Base-by-base conservation (phyloP, 2,329 filamentous ascomycete species). In the Simplicillium sp. region DNA sequence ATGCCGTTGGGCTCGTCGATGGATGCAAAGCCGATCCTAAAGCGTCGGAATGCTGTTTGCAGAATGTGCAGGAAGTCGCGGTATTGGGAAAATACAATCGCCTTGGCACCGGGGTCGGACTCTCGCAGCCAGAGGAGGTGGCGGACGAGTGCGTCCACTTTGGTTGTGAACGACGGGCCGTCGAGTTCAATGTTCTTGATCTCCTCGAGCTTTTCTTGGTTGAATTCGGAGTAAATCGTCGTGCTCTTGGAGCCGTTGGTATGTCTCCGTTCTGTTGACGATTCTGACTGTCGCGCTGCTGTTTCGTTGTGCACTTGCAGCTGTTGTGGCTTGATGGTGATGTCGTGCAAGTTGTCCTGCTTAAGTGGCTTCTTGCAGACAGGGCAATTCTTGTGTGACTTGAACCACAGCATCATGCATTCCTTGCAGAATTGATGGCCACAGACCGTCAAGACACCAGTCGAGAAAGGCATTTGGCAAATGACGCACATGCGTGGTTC, bases 401-500 rank as follows among this genome's bases (percentile, higher is more conserved):
- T 70, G 66, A 83, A 87, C 92, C 92, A 97, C 11, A 79, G 51
- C 31, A 71, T 70, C 50, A 97, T 82, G 59, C 92, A 97, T 20
- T 87, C 84, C 53, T 87, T 88, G 66, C 90, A 96, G 56, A 88
- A 97, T 48, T 87, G 79, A 55, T 98, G 92, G 0, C 90, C 90
- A 56, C 92, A 97, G 1, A 87, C 75, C 0, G 90, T 96, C 46
- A 90, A 68, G 39, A 84, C 77, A 40, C 90, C 90, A n/a, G 79
- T 67, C 44, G 83, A 80, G 51, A 96, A 94, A 0, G 69, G 56
- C 11, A 75, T 73, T 53, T 85, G 82, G 56, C 92, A 98, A 50
- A 98, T 96, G 41, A 94, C 77, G 56, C 92, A 98, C 38, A 84
- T 79, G 25, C 78, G 75, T 7, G 78, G 68, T 43, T 80, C 75